phyloP scores from a whole-genome alignment of 1,284 basidiomycete species.

The Ceratobasidium sp. region DNA sequence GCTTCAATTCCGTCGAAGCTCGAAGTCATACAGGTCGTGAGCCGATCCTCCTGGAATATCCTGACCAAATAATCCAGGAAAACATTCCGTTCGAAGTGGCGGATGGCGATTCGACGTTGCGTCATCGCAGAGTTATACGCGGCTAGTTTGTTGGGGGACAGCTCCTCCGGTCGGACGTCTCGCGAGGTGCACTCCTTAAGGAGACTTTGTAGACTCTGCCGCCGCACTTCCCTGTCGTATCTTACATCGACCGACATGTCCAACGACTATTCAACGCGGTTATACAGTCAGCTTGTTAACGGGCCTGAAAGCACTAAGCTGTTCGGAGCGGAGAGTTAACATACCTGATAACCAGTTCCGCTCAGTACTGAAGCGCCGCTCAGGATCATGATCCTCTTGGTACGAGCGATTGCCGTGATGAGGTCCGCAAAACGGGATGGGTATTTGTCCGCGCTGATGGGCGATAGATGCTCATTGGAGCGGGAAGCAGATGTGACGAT shows the following conservation, averaged over 20 bases:
- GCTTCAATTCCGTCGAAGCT: slow-evolving; percentile 18
- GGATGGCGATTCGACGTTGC: background rate
- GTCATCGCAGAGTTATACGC: background rate
- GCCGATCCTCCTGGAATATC: background rate
- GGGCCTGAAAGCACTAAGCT: background rate
- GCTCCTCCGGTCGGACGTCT: background rate
- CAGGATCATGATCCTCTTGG: background rate
- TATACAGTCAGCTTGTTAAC: too few species aligned
- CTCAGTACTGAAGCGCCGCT: background rate
- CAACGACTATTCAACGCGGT: background rate
- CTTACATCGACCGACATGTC: background rate
- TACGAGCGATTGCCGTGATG: background rate
- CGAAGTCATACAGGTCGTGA: background rate
- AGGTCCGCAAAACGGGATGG: background rate
- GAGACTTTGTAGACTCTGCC: background rate
- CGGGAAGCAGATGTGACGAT: too few species aligned
- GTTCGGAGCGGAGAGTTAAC: background rate
- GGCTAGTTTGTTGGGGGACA: background rate
- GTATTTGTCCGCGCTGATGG: background rate
- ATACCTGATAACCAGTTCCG: background rate
- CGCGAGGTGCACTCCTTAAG: background rate
- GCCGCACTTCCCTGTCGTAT: background rate
- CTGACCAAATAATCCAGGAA: background rate
- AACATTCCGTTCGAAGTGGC: background rate
- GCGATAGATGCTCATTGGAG: too few species aligned